Percentiles rank a stretch among this genome's conserved stretches.
Evolutionary conservation across 257 asterid species (phyloP).

Genomic region (Jaltomata sinuosa): DNA sequence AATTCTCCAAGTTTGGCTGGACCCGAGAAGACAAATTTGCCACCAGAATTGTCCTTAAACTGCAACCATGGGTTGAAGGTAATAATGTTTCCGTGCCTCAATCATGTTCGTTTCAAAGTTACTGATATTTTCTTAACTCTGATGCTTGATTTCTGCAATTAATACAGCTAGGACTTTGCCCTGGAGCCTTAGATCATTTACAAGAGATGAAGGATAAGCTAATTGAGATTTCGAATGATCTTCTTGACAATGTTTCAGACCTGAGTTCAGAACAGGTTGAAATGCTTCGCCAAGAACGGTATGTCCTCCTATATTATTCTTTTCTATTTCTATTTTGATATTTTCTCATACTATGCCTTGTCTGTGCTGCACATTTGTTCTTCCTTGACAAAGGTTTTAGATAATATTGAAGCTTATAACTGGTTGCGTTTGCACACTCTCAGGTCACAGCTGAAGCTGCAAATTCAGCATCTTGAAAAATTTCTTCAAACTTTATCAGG

Average conservation of each 20-base stretch:
- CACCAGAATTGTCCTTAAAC: constrained; percentile 55
- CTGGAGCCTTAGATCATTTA: constrained; percentile 71
- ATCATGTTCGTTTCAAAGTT: constrained; percentile 5
- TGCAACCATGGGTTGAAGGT: constrained; percentile 86
- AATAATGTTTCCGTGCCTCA: constrained; percentile 1
- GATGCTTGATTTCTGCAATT: constrained; percentile 13
- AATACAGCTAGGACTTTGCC: constrained; percentile 80
- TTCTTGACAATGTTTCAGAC: constrained; percentile 67
- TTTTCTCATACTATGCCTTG: neutral
- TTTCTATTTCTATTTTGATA: neutral
- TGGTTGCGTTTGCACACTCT: constrained; percentile 15
- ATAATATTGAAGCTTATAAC: neutral
- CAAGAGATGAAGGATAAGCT: constrained; percentile 75
- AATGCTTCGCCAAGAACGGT: constrained; percentile 85
- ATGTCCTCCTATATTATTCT: constrained; percentile 15
- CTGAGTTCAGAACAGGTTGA: constrained; percentile 58
- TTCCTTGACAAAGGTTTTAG: neutral
- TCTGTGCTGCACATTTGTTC: constrained; percentile 1
- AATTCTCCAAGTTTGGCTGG: constrained; percentile 16
- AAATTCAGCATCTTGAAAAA: constrained; percentile 73
- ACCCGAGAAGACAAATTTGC: constrained; percentile 37
- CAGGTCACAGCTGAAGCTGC: constrained; percentile 78
- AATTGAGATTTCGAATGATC: constrained; percentile 76
- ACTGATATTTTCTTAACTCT: constrained; percentile 2
- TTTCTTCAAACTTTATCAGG: constrained; percentile 39